Evolutionary conservation across 2,329 filamentous ascomycete genomes (phyloP), one percentile per base, ranked within the genome.

Genomic region (Elsinoe batatas): DNA sequence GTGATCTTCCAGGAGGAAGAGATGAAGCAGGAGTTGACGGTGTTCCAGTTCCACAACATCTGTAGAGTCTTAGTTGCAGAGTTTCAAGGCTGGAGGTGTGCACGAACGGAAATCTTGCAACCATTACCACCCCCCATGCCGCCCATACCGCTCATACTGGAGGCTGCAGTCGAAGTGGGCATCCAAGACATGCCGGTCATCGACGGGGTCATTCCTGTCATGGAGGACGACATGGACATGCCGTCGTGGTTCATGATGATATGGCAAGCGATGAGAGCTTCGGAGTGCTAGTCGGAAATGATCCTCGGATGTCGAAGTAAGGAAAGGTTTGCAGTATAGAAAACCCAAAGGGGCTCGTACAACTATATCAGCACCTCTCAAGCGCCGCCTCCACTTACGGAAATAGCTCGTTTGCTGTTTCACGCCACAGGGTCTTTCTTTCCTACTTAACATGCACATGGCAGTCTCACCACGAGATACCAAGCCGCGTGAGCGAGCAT

Each of bases 41-140:
- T 85, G 68, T 86, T 76, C 84, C 84, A 88, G 69, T 89, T 90
- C 84, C 85, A 88, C 38, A 88, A 74, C 86, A 89, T 90, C 84
- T 87, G 44, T 4, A 43, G 11, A 15, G 20, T 5, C 36, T 57
- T 40, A 56, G 57, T 37, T 8, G n/a, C 40, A 8, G n/a, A 12
- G 20, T 7, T 12, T 11, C 26, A 18, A 35, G 26, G 11, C 13
- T 15, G 15, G 8, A 22, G 11, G 43, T n/a, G 15, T 20, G 7
- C n/a, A 51, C 64, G 20, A 61, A 71, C 71, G 54, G 71, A 70
- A 59, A 71, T 72, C 58, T 69, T 67, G 64, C 71, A 73, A 22
- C 17, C 46, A n/a, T 36, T 36, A 35, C 30, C 46, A 62, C 43
- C 56, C 7, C 64, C 58, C 61, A 61, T 63, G 13, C 49, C 57